Conservation (phyloP, 305 asterid genomes). For the Fraxinus xanthoxyloides region DNA sequence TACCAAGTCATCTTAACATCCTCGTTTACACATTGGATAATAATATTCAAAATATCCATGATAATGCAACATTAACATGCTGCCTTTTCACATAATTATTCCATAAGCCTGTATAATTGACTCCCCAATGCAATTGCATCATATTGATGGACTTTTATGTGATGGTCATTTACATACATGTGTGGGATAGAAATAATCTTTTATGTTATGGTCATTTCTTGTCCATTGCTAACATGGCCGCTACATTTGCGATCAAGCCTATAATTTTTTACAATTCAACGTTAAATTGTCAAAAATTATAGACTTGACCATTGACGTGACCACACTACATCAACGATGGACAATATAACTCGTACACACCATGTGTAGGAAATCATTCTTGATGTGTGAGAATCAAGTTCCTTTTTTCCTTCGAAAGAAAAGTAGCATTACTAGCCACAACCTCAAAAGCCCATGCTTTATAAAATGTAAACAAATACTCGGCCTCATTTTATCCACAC, state of each 20-base stretch:
- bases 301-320: too few species aligned
- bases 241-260: too few species aligned
- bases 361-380: too few species aligned
- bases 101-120: background rate
- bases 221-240: too few species aligned
- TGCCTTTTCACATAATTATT: background rate
- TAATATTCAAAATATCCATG: background rate
- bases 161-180: background rate
- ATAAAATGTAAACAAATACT: conserved; percentile 14
- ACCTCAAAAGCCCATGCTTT: conserved; percentile 8
- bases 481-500: background rate
- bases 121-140: background rate
- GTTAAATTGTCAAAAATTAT: too few species aligned
- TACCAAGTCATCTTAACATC: background rate
- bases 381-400: conserved; percentile 25
- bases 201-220: background rate
- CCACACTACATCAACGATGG: too few species aligned
- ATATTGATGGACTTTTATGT: background rate
- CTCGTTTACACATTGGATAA: background rate
- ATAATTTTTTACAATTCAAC: too few species aligned
- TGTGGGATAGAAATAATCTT: too few species aligned
- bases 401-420: conserved; percentile 23
- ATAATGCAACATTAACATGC: background rate
- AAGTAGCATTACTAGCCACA: conserved; percentile 26
- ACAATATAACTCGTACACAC: too few species aligned